A percentile compares a stretch with the other conserved stretches of the same genome.
Conservation (phyloP, 164 flowering plant genomes). For the Pachysandra terminalis region DNA sequence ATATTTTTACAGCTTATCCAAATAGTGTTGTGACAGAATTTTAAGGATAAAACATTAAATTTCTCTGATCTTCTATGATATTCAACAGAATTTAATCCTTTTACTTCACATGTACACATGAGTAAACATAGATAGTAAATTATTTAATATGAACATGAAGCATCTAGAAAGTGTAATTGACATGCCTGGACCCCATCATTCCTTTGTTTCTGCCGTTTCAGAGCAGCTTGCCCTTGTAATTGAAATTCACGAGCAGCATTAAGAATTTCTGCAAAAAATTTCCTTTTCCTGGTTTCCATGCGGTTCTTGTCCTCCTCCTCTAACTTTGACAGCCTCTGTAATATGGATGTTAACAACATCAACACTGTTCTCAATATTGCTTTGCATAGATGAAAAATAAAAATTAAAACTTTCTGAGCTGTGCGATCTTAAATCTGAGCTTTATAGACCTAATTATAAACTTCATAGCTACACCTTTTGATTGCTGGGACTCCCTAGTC, state of each 20-base stretch:
- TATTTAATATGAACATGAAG: too few species aligned
- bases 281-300: conserved; percentile 73
- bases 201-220: conserved; percentile 85
- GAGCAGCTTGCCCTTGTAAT: conserved; percentile 74
- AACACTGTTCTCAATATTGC: background rate
- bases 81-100: too few species aligned
- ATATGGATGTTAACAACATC: conserved; percentile 6
- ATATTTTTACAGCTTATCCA: too few species aligned
- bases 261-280: conserved; percentile 85
- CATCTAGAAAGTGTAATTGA: background rate
- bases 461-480: background rate
- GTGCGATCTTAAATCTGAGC: background rate
- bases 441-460: background rate
- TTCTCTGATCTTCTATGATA: too few species aligned
- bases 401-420: too few species aligned
- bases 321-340: conserved; percentile 83
- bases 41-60: too few species aligned
- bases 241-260: conserved; percentile 88
- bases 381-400: background rate
- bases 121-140: too few species aligned
- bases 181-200: conserved; percentile 87
- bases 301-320: conserved; percentile 86
- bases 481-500: background rate
- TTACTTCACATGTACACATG: background rate
- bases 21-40: too few species aligned